phyloP scores from a whole-genome alignment of 495 filamentous ascomycete genomes.

The Aspergillus cristatus region DNA sequence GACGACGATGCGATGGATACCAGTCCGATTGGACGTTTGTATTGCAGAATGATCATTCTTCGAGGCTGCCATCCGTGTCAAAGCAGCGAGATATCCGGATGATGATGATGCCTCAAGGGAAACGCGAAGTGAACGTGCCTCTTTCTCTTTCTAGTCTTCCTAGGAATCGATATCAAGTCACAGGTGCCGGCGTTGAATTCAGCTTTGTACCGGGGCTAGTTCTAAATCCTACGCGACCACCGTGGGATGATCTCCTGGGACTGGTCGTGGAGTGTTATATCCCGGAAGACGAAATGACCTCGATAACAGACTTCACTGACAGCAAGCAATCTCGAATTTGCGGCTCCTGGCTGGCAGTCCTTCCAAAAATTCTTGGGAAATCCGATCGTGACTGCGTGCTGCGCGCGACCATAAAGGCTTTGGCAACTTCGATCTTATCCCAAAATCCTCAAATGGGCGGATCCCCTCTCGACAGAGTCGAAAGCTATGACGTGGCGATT shows the following conservation, averaged over 20 bases:
- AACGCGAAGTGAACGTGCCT: no score
- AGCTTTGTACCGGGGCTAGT: not conserved
- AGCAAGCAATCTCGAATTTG: conserved; percentile 21
- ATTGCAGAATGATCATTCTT: not conserved
- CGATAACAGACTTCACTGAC: not conserved
- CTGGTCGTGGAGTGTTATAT: conserved; percentile 9
- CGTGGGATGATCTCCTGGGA: not conserved
- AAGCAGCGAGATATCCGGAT: not conserved
- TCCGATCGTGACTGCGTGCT: conserved; percentile 7
- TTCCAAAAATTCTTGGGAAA: conserved; percentile 15
- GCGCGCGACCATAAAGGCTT: conserved; percentile 17
- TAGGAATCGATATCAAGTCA: no score
- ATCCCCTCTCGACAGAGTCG: conserved; percentile 5
- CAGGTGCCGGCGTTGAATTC: no score
- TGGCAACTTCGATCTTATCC: conserved; percentile 17
- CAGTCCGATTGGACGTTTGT: conserved; percentile 14
- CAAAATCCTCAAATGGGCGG: conserved; percentile 4
- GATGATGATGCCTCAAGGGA: not conserved
- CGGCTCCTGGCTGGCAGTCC: conserved; percentile 29
- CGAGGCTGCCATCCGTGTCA: not conserved
- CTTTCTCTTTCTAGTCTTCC: no score
- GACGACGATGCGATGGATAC: conserved; percentile 12
- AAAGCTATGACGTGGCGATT: conserved; percentile 20
- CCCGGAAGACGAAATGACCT: conserved; percentile 2
- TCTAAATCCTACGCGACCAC: not conserved